These are phyloP conservation scores for Neonectria faginata DNA, from an alignment of 2,329 filamentous ascomycete species.

Conservation along the genomic window DNA sequence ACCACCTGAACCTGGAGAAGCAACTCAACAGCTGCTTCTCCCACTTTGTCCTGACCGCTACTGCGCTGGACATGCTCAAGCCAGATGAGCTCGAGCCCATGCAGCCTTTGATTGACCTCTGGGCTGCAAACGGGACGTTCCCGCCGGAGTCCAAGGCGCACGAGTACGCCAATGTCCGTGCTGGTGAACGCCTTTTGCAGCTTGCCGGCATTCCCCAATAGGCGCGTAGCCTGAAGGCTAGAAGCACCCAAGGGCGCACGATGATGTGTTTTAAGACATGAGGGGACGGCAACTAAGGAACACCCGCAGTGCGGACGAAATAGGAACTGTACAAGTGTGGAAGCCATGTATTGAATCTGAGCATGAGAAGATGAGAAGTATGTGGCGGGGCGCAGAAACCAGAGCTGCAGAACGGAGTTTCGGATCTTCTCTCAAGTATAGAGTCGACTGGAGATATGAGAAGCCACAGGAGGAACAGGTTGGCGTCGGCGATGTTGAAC, in stretches of 20 bases:
- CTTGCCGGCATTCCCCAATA: slow-evolving; percentile 53
- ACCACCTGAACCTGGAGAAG: slow-evolving; percentile 83
- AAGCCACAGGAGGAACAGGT: slow-evolving; percentile 22
- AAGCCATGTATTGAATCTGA: slow-evolving; percentile 34
- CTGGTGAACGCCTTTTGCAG: slow-evolving; percentile 69
- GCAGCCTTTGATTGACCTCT: slow-evolving; percentile 93
- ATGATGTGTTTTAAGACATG: slow-evolving; percentile 25
- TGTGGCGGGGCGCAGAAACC: slow-evolving; percentile 36
- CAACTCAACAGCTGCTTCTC: slow-evolving; percentile 90
- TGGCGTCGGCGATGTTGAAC: slow-evolving; percentile 29
- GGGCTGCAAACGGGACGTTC: slow-evolving; percentile 89
- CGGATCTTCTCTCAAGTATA: slow-evolving; percentile 32
- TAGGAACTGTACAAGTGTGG: slow-evolving; percentile 38
- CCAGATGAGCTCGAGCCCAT: slow-evolving; percentile 95
- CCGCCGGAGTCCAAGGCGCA: slow-evolving; percentile 79
- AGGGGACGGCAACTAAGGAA: slow-evolving; percentile 27
- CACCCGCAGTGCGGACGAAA: slow-evolving; percentile 26
- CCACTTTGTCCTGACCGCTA: slow-evolving; percentile 84
- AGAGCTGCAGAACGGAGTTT: slow-evolving; percentile 42
- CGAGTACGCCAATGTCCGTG: slow-evolving; percentile 71
- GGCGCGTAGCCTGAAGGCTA: slow-evolving; percentile 13
- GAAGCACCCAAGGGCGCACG: slow-evolving; percentile 24
- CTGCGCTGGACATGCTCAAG: slow-evolving; percentile 84
- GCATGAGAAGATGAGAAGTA: slow-evolving; percentile 31
- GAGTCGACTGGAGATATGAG: slow-evolving; percentile 31